Conservation (phyloP, 257 asterid genomes). For the Forsythia suspensa region DNA sequence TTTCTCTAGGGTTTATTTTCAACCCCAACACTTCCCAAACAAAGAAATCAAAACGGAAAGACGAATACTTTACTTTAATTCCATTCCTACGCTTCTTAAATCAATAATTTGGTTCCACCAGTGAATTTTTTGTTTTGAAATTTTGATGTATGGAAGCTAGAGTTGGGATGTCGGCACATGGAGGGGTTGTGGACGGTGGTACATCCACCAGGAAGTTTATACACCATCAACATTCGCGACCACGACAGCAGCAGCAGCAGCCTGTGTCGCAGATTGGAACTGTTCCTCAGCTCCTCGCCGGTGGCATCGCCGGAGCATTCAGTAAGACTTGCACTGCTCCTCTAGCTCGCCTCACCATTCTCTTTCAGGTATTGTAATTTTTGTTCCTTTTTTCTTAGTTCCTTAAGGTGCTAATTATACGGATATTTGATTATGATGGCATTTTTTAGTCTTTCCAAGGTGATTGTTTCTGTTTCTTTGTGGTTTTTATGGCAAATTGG, state of each 20-base stretch:
- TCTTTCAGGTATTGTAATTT: slow-evolving; percentile 65
- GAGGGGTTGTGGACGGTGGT: slow-evolving; percentile 67
- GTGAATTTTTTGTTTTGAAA: background rate
- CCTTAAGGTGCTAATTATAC: background rate
- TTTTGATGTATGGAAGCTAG: slow-evolving; percentile 69
- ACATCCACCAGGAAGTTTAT: slow-evolving; percentile 62
- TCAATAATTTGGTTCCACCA: background rate
- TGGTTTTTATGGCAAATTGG: background rate
- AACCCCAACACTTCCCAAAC: background rate
- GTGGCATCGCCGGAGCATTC: slow-evolving; percentile 96
- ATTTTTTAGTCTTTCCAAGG: background rate
- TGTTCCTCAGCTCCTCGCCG: slow-evolving; percentile 88
- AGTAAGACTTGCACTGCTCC: slow-evolving; percentile 98
- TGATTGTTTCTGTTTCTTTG: background rate
- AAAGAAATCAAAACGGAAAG: background rate
- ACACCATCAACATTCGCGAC: slow-evolving; percentile 47
- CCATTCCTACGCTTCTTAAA: background rate
- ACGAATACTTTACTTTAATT: background rate
- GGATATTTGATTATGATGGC: background rate
- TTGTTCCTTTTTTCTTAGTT: background rate
- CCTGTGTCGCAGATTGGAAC: slow-evolving; percentile 74
- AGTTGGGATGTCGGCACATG: slow-evolving; percentile 51
- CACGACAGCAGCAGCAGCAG: slow-evolving; percentile 40
- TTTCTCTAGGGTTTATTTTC: too few species aligned
- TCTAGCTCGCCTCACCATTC: slow-evolving; percentile 86